phyloP scores from a whole-genome alignment of 1,139 yeast species.

The Nakaseomyces nivariensis region DNA sequence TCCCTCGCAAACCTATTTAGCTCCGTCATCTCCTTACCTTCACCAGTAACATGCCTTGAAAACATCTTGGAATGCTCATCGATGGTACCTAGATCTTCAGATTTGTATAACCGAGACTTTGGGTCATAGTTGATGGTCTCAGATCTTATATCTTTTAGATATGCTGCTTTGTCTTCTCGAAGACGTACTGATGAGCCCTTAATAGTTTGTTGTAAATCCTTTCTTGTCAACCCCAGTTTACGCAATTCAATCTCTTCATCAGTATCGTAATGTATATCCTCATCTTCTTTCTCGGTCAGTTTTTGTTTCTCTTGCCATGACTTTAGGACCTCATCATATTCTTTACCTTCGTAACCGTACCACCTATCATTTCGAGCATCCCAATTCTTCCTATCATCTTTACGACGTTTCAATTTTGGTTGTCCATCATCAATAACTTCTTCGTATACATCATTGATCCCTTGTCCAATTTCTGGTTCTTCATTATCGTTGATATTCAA shows the following conservation, averaged over 20 bases:
- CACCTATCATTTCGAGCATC: constrained; percentile 29
- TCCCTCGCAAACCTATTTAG: constrained; percentile 19
- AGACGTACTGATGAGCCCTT: constrained; percentile 19
- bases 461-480: constrained; percentile 23
- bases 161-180: constrained; percentile 29
- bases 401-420: constrained; percentile 7
- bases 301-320: constrained; percentile 13
- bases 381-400: constrained; percentile 10
- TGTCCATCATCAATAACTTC: constrained; percentile 2
- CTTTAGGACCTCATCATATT: constrained; percentile 16
- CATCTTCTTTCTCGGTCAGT: background rate
- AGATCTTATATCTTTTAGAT: constrained; percentile 24
- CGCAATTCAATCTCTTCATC: constrained; percentile 26
- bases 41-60: constrained; percentile 29
- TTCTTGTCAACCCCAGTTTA: constrained; percentile 19
- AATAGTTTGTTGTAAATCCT: constrained; percentile 12
- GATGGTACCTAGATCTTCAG: constrained; percentile 22
- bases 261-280: constrained; percentile 13
- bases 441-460: constrained; percentile 21
- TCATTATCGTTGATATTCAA: constrained; percentile 24
- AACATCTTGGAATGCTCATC: constrained; percentile 29
- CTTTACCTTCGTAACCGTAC: constrained; percentile 28
- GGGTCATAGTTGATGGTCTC: constrained; percentile 27
- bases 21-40: constrained; percentile 23
- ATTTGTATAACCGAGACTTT: constrained; percentile 28